Percentiles rank a stretch among this genome's conserved stretches.
These are phyloP conservation scores for Torulaspora globosa DNA, from an alignment of 1,139 yeast species.

Conservation along the genomic window DNA sequence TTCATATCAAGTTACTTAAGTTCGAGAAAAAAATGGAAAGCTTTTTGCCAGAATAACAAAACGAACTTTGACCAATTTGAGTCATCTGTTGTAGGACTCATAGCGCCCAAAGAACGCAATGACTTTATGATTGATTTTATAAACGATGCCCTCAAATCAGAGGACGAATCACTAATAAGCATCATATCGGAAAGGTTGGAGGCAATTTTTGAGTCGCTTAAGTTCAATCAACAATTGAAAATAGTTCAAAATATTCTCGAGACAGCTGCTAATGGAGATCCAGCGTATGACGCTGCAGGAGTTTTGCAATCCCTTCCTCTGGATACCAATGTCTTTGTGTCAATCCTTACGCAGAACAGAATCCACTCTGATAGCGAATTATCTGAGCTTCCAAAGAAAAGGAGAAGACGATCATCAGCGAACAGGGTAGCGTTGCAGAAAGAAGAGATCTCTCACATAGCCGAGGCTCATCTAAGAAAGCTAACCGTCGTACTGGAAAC, in stretches of 20 bases:
- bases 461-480: constrained; percentile 72
- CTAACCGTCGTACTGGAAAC: constrained; percentile 77
- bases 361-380: constrained; percentile 39
- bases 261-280: constrained; percentile 42
- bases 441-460: constrained; percentile 65
- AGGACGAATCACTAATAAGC: constrained; percentile 49
- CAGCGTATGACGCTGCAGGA: constrained; percentile 52
- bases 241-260: constrained; percentile 62
- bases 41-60: constrained; percentile 46
- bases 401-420: constrained; percentile 71
- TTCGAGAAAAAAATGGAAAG: constrained; percentile 45
- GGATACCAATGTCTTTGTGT: constrained; percentile 45
- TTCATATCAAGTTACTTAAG: constrained; percentile 42
- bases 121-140: constrained; percentile 58
- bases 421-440: constrained; percentile 72
- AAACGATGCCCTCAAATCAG: constrained; percentile 48
- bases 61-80: constrained; percentile 54
- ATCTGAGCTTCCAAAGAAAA: constrained; percentile 56
- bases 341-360: constrained; percentile 49
- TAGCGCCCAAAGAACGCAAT: constrained; percentile 56
- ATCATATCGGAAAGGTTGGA: constrained; percentile 51
- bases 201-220: constrained; percentile 51
- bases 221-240: constrained; percentile 53
- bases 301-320: constrained; percentile 49
- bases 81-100: constrained; percentile 48